Evolutionary conservation across 768 basidiomycete species (phyloP).

Genomic region (Leucocoprinus leucothites): DNA sequence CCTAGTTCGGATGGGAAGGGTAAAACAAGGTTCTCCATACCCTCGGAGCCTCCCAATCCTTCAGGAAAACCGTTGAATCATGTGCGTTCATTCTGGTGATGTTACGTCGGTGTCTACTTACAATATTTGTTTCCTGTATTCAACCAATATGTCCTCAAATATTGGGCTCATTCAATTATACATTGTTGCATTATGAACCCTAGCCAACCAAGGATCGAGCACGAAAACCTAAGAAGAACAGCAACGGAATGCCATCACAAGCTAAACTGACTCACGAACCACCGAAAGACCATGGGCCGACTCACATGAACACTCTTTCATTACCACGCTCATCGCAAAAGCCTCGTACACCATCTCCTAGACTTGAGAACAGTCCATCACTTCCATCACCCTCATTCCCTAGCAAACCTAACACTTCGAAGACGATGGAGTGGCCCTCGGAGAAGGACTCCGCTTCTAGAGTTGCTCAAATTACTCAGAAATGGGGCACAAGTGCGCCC

Average conservation of each 20-base stretch:
- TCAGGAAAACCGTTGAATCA: conserved; percentile 72
- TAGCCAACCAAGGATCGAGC: conserved; percentile 77
- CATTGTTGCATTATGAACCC: conserved; percentile 20
- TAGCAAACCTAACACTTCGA: background rate
- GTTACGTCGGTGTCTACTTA: conserved; percentile 45
- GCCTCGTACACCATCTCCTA: background rate
- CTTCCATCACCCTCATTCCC: background rate
- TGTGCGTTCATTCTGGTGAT: conserved; percentile 82
- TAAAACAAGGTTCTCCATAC: conserved; percentile 19
- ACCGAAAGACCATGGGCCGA: background rate
- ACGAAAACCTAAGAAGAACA: conserved; percentile 60
- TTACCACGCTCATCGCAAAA: background rate
- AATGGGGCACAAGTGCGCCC: conserved; percentile 28
- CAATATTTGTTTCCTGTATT: conserved; percentile 21
- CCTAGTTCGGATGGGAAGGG: conserved; percentile 16
- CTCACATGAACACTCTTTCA: background rate
- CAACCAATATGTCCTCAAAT: background rate
- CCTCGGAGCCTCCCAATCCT: conserved; percentile 38
- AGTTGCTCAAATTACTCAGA: conserved; percentile 22
- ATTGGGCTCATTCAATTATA: conserved; percentile 14
- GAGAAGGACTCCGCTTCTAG: conserved; percentile 6
- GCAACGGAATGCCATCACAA: background rate
- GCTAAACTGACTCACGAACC: background rate
- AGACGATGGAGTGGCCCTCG: background rate
- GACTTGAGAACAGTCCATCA: background rate